Evolutionary conservation across 2,329 filamentous ascomycete genomes (phyloP).

Genomic region (Rachicladosporium sp.): DNA sequence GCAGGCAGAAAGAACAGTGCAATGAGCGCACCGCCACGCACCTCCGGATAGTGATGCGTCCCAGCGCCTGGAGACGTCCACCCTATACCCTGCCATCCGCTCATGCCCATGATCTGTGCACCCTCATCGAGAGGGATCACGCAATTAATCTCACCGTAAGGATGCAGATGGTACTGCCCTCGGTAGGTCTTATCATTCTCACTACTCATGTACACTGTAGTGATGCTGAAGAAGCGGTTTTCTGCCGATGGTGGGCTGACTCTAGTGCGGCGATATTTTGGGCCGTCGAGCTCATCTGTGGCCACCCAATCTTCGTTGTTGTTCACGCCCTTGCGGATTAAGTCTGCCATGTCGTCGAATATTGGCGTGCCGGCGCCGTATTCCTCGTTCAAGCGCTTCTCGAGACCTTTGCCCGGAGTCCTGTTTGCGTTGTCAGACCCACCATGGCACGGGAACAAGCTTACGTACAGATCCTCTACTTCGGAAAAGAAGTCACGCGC

Average conservation of each 20-base stretch:
- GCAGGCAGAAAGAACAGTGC: constrained; percentile 45
- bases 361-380: constrained; percentile 25
- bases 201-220: constrained; percentile 42
- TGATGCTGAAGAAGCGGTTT: constrained; percentile 43
- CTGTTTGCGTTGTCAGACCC: constrained; percentile 8
- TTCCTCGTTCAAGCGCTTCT: constrained; percentile 21
- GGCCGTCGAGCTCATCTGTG: constrained; percentile 26
- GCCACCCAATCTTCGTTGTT: constrained; percentile 25
- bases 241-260: constrained; percentile 34
- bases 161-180: constrained; percentile 36
- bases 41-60: constrained; percentile 46
- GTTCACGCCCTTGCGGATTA: constrained; percentile 22
- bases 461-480: neutral
- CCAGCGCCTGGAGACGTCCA: constrained; percentile 45
- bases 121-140: constrained; percentile 31
- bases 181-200: constrained; percentile 35
- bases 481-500: too few species aligned
- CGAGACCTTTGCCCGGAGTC: constrained; percentile 25
- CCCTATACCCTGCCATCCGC: constrained; percentile 40
- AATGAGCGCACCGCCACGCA: constrained; percentile 38
- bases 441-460: too few species aligned
- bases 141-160: constrained; percentile 20
- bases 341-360: constrained; percentile 24
- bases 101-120: constrained; percentile 43
- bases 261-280: constrained; percentile 34